Evolutionary conservation across 75 land plant genomes (phyloP), one percentile per base, ranked within the genome.

Genomic region (Selaginella tamariscina): DNA sequence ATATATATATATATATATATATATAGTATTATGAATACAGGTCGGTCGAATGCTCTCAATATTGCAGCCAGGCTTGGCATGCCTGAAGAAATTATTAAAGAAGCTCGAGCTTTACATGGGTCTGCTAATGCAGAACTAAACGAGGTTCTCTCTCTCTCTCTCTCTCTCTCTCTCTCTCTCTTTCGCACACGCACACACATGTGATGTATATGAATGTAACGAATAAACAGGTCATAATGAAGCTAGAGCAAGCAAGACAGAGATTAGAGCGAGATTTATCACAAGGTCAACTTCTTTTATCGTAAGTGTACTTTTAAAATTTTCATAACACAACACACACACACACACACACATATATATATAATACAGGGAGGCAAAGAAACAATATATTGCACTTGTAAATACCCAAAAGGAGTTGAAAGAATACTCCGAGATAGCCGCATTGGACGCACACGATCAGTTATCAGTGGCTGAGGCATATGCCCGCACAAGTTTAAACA

Each of bases 21-120:
- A 1, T 20, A 2, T 65, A 11, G 1, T 27, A 2, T 65, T 13
- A 26, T 24, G 2, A 1, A 21, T 54, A 22, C 72, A 90, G 92
- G 92, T 21, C 82, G 89, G 31, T 92, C 93, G 75, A 86, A 86
- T 83, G 93, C 97, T 11, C 76, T 88, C 27, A 88, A 78, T 70
- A 84, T 91, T 63, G 86, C 97, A 69, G 87, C 83, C 76, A 78
- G 89, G 69, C 76, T 91, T 56, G 97, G 97, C 18, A 26, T 92
- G 21, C 86, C 93, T 5, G 30, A 64, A 9, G 62, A 30, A 22
- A 78, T 92, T 26, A 29, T 92, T 54, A 68, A 73, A 31, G 65
- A 74, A 72, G 92, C 97, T 23, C 76, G 80, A 20, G 69, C 73
- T 33, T 66, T 79, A 0, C 80, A 84, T 77, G 97, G 97, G 70